Evolutionary conservation across 2,329 filamentous ascomycete species (phyloP).

Genomic region (Neoarthrinium moseri): DNA sequence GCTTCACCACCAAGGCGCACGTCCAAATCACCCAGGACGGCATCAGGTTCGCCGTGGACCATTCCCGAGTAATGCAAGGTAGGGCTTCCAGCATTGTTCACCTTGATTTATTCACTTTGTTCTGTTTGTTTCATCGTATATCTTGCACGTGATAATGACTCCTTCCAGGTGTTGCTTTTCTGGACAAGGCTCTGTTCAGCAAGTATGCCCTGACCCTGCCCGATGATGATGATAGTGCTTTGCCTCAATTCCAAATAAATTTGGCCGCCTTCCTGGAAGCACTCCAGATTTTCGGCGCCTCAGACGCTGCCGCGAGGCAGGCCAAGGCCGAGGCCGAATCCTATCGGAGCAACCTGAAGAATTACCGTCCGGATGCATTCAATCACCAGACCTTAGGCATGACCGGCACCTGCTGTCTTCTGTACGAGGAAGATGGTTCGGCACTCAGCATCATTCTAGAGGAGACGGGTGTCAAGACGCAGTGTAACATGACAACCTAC

Average conservation of each 20-base stretch:
- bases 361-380: constrained; percentile 72
- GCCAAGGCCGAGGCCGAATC: constrained; percentile 59
- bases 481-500: constrained; percentile 88
- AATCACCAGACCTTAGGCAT: constrained; percentile 80
- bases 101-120: constrained; percentile 10
- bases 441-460: constrained; percentile 83
- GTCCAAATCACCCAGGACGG: constrained; percentile 80
- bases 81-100: constrained; percentile 23
- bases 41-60: constrained; percentile 83
- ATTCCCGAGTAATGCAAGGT: constrained; percentile 91
- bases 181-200: constrained; percentile 86
- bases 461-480: constrained; percentile 83
- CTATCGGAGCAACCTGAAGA: constrained; percentile 61
- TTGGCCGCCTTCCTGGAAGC: constrained; percentile 87
- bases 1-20: constrained; percentile 56
- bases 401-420: constrained; percentile 80
- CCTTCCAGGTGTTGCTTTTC: constrained; percentile 67
- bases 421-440: constrained; percentile 72
- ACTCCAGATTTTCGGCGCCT: constrained; percentile 90
- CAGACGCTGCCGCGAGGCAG: constrained; percentile 61
- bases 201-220: constrained; percentile 70
- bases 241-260: constrained; percentile 81
- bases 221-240: constrained; percentile 39
- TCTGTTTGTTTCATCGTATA: constrained; percentile 46
- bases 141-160: constrained; percentile 52